Evolutionary conservation across 345 rosid genomes (phyloP), one percentile per base, ranked within the genome.

Genomic region (Linum trigynum): DNA sequence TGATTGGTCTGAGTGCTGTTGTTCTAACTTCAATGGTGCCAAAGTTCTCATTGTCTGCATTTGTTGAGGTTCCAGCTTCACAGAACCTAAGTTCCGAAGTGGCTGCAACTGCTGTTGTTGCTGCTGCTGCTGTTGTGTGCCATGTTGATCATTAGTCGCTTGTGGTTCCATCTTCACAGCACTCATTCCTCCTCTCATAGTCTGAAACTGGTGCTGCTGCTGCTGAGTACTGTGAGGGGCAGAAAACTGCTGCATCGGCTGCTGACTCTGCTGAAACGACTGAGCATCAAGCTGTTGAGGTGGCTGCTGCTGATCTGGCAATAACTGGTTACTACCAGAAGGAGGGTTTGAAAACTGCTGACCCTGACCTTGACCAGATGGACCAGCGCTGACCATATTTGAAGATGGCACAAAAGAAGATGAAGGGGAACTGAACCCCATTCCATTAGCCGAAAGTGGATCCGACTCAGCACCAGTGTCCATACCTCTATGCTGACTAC

Each of bases 61-160:
- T 35, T 62, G 65, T 5, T 62, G 65, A 1, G 65, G 65, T 39
- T 62, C 65, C 42, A 62, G 17, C n/a, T 62, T 62, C 50, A 39
- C 65, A 12, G 45, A 32, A 14, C 50, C 48, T n/a, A 62, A 50
- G n/a, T 39, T 62, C 23, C 35, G 37, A 11, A 58, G 37, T 9
- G 38, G 17, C 61, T 59, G 62, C 37, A 37, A 55, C 58, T 55
- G 16, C 50, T 62, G 65, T 43, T 39, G 65, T 50, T 11, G 50
- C 32, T 23, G 32, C 32, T 23, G 7, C 36, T 57, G 38, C 43
- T 61, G 64, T 42, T 61, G 64, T 40, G 15, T 11, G 4, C 64
- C 64, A 8, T 5, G 9, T 10, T 61, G 42, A 38, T 61, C 64
- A 39, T 60, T 60, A 5, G 39, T 37, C n/a, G 3, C 64, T 16